phyloP scores from a whole-genome alignment of 2,329 filamentous ascomycete species.

The Colletotrichum falcatum region DNA sequence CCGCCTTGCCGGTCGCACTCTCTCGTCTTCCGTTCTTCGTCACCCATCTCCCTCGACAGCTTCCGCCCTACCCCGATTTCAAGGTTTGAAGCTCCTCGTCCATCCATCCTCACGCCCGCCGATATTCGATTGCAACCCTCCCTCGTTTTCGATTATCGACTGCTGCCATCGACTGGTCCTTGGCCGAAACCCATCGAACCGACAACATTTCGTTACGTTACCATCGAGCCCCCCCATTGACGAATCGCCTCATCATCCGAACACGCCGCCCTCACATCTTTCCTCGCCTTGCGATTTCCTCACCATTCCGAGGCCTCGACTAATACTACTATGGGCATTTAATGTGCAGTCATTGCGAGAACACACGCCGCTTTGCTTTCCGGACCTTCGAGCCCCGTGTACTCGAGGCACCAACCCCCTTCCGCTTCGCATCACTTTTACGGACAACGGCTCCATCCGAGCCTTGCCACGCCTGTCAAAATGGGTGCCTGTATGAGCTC shows the following conservation, averaged over 20 bases:
- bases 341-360: slow-evolving; percentile 23
- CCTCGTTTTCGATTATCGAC: background rate
- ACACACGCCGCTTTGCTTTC: background rate
- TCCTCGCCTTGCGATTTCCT: slow-evolving; percentile 3
- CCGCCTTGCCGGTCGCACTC: slow-evolving; percentile 39
- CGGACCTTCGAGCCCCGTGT: slow-evolving; percentile 7
- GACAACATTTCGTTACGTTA: slow-evolving; percentile 20
- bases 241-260: slow-evolving; percentile 8
- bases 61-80: slow-evolving; percentile 32
- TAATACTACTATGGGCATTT: slow-evolving; percentile 40
- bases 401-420: slow-evolving; percentile 18
- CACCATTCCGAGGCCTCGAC: too few relatives aligned
- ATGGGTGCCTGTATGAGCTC: slow-evolving; percentile 98
- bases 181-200: background rate
- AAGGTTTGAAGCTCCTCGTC: slow-evolving; percentile 26
- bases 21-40: slow-evolving; percentile 38
- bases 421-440: background rate
- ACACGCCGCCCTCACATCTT: background rate
- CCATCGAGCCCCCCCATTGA: slow-evolving; percentile 31
- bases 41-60: slow-evolving; percentile 39
- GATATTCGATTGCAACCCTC: slow-evolving; percentile 7
- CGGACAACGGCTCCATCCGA: slow-evolving; percentile 5
- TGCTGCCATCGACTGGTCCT: slow-evolving; percentile 4
- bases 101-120: slow-evolving; percentile 27
- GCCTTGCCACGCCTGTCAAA: slow-evolving; percentile 48